These are phyloP conservation scores for Saccharomycopsis fodiens DNA, from an alignment of 805 yeast species.

Conservation along the genomic window DNA sequence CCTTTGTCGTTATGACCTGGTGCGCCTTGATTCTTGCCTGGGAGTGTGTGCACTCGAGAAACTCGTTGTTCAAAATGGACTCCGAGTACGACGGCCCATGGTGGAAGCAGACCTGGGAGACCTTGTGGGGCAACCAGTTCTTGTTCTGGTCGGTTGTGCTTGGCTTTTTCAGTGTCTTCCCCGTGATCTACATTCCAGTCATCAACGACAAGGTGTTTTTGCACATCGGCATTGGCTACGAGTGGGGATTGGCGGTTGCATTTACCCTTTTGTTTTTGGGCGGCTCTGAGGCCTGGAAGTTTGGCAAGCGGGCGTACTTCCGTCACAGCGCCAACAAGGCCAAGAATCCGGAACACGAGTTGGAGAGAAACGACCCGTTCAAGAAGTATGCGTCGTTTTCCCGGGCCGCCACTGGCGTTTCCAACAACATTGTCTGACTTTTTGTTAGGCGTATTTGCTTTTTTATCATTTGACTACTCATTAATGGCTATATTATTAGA, in stretches of 20 bases:
- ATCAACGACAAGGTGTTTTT: conserved; percentile 69
- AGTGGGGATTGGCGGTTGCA: conserved; percentile 72
- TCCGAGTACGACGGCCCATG: conserved; percentile 55
- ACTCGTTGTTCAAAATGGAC: conserved; percentile 65
- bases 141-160: conserved; percentile 73
- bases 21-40: conserved; percentile 74
- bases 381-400: conserved; percentile 54
- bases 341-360: conserved; percentile 54
- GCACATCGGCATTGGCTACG: conserved; percentile 64
- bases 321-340: conserved; percentile 32
- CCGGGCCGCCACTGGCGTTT: conserved; percentile 40
- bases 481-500: too few species aligned
- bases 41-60: conserved; percentile 70
- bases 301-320: conserved; percentile 49
- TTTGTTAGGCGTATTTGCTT: too few species aligned
- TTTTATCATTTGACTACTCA: too few species aligned
- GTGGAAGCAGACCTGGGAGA: conserved; percentile 47
- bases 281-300: conserved; percentile 64
- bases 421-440: too few species aligned
- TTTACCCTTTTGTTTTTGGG: conserved; percentile 48
- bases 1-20: conserved; percentile 83
- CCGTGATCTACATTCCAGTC: conserved; percentile 83
- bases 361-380: conserved; percentile 57
- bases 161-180: conserved; percentile 69
- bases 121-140: conserved; percentile 67